phyloP scores from a whole-genome alignment of 2,329 filamentous ascomycete species.

The Fusarium abutilonis region DNA sequence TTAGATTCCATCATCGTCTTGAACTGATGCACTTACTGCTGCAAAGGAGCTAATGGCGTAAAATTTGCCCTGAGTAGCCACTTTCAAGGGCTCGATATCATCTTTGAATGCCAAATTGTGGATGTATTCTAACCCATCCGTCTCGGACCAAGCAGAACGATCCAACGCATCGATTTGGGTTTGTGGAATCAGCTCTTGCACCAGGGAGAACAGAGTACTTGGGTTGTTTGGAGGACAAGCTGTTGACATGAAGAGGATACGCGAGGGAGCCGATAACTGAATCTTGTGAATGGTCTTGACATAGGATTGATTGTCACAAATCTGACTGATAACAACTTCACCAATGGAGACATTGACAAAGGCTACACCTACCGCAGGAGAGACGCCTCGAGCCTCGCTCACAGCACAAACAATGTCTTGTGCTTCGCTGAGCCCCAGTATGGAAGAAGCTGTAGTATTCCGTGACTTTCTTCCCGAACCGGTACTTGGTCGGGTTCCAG shows the following conservation, averaged over 20 bases:
- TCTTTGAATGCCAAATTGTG: conserved; percentile 80
- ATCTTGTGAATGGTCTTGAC: conserved; percentile 89
- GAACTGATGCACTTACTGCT: conserved; percentile 67
- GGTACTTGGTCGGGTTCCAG: conserved; percentile 50
- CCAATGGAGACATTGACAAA: conserved; percentile 88
- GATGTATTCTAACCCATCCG: conserved; percentile 78
- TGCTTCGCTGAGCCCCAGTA: conserved; percentile 59
- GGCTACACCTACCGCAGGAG: conserved; percentile 83
- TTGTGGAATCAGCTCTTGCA: conserved; percentile 66
- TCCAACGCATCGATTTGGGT: conserved; percentile 64
- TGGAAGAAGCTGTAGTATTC: conserved; percentile 49
- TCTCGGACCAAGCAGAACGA: conserved; percentile 85
- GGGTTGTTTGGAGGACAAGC: conserved; percentile 71
- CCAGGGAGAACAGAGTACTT: conserved; percentile 77
- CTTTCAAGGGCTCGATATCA: conserved; percentile 82
- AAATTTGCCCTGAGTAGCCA: conserved; percentile 83
- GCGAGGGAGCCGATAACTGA: conserved; percentile 79
- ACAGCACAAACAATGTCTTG: conserved; percentile 89
- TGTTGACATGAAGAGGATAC: conserved; percentile 80
- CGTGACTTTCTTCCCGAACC: conserved; percentile 59
- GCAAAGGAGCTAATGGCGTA: conserved; percentile 87
- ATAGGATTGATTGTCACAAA: conserved; percentile 93
- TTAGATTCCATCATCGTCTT: background rate
- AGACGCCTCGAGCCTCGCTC: conserved; percentile 86
- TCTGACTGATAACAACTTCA: conserved; percentile 86